Percentiles rank a stretch among this genome's conserved stretches.
Conservation (phyloP, 768 basidiomycete species). For the Exidia glandulosa region DNA sequence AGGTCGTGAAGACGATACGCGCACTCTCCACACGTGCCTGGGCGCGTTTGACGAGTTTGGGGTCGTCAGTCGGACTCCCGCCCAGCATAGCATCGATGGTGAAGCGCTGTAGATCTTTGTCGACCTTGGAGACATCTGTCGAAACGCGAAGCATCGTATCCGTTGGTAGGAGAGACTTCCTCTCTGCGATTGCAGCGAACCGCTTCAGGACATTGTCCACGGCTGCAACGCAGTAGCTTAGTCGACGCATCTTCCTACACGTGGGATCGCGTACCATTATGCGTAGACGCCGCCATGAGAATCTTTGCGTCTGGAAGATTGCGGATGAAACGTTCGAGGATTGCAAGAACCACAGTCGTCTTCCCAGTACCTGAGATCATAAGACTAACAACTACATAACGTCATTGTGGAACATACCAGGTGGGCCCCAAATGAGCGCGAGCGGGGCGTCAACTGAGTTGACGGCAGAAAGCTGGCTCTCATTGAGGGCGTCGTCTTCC, state of each 20-base stretch:
- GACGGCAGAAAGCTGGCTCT: conserved; percentile 44
- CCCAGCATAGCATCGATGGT: conserved; percentile 57
- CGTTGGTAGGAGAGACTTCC: conserved; percentile 32
- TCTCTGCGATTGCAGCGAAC: conserved; percentile 39
- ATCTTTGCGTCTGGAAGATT: conserved; percentile 31
- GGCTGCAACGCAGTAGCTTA: conserved; percentile 26
- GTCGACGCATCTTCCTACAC: not conserved
- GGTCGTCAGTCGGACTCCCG: conserved; percentile 53
- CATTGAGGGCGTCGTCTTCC: conserved; percentile 29
- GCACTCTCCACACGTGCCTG: conserved; percentile 47
- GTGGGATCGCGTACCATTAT: conserved; percentile 36
- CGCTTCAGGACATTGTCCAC: conserved; percentile 63
- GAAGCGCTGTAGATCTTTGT: conserved; percentile 42
- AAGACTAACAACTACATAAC: conserved; percentile 1
- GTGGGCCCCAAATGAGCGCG: conserved; percentile 60
- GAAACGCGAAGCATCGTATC: conserved; percentile 57
- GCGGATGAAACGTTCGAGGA: conserved; percentile 34
- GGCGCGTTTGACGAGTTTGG: conserved; percentile 43
- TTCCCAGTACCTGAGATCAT: conserved; percentile 51
- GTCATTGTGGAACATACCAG: conserved; percentile 26
- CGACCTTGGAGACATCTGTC: conserved; percentile 53
- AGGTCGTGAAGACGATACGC: conserved; percentile 52
- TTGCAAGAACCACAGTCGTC: conserved; percentile 57
- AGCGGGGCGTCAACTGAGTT: conserved; percentile 31
- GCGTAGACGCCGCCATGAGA: conserved; percentile 61